phyloP scores from a whole-genome alignment of 2,329 filamentous ascomycete species.

The Fusarium continuum region DNA sequence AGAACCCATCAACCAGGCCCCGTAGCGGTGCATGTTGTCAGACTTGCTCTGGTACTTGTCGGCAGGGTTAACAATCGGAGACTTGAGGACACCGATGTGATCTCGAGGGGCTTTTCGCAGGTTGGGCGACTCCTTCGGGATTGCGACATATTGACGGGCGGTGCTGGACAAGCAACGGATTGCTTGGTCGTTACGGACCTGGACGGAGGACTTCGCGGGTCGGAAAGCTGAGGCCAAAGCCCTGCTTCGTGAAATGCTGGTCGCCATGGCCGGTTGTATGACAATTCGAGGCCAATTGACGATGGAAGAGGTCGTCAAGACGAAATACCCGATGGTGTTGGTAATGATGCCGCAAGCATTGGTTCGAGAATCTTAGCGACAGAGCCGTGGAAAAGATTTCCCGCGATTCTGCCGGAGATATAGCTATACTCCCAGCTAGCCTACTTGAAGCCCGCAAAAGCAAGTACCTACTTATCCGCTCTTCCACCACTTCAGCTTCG shows the following conservation, averaged over 20 bases:
- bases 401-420: conserved; percentile 47
- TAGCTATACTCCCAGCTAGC: conserved; percentile 13
- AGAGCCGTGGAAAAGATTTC: conserved; percentile 25
- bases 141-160: conserved; percentile 59
- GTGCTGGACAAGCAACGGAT: conserved; percentile 62
- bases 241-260: conserved; percentile 66
- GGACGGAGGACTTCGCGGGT: conserved; percentile 58
- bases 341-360: conserved; percentile 46
- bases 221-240: conserved; percentile 65
- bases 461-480: conserved; percentile 33
- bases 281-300: conserved; percentile 58
- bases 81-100: conserved; percentile 72
- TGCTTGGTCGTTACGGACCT: conserved; percentile 52
- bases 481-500: neutral
- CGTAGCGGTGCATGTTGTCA: conserved; percentile 90
- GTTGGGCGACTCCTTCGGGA: conserved; percentile 71
- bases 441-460: neutral
- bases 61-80: conserved; percentile 85
- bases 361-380: conserved; percentile 39
- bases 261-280: conserved; percentile 63
- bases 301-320: conserved; percentile 40
- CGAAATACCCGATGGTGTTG: conserved; percentile 44
- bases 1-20: conserved; percentile 95
- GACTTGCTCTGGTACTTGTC: conserved; percentile 92
- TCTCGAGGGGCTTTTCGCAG: conserved; percentile 71